Conservation (phyloP, 495 filamentous ascomycete species). For the Neurospora hispaniola region DNA sequence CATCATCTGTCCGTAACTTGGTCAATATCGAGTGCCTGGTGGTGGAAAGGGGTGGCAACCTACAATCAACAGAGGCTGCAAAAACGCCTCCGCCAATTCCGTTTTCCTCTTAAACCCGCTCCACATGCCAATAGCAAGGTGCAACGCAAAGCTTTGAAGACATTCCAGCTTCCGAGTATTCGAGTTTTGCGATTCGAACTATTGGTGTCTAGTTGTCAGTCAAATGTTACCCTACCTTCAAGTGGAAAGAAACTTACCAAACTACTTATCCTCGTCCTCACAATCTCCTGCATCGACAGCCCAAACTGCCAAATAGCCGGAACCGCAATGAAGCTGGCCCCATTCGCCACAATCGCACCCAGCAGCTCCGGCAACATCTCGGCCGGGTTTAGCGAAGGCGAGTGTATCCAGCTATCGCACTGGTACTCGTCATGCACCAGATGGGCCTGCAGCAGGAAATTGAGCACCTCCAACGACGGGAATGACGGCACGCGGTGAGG, state of each 20-base stretch:
- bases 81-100: constrained; percentile 50
- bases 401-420: constrained; percentile 15
- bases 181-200: constrained; percentile 45
- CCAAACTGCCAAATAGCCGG: constrained; percentile 46
- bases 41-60: background rate
- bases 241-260: constrained; percentile 11
- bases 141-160: constrained; percentile 39
- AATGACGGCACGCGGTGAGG: constrained; percentile 5
- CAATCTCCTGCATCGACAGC: constrained; percentile 45
- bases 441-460: constrained; percentile 13
- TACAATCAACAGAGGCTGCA: constrained; percentile 37
- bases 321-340: constrained; percentile 38
- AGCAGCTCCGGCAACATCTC: constrained; percentile 35
- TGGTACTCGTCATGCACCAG: constrained; percentile 13
- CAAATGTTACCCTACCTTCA: background rate
- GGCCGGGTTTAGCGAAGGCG: constrained; percentile 9
- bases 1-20: constrained; percentile 17
- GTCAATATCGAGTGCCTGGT: background rate
- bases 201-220: background rate
- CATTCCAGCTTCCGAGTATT: constrained; percentile 40
- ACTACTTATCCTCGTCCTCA: constrained; percentile 33
- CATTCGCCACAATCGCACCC: constrained; percentile 37
- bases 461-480: constrained; percentile 16
- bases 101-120: constrained; percentile 50
- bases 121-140: constrained; percentile 47